These are phyloP conservation scores for Phalaenopsis aphrodite DNA, from an alignment of 106 monocot genomes.

Conservation along the genomic window DNA sequence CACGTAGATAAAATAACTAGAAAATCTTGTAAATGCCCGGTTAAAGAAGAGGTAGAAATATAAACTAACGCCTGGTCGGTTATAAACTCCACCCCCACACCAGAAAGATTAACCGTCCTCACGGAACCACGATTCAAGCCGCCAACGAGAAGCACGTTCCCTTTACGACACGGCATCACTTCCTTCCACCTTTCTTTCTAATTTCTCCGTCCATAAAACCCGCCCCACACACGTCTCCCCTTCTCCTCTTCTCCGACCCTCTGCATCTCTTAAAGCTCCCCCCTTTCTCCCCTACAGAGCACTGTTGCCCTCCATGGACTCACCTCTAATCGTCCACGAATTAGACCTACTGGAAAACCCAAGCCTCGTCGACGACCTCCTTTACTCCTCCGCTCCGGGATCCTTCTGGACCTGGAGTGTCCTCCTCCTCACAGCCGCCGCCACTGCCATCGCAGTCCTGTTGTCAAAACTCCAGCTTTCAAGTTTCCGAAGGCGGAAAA, in stretches of 20 bases:
- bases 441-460: constrained; percentile 18
- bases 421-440: constrained; percentile 16
- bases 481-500: constrained; percentile 7
- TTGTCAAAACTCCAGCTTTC: constrained; percentile 8
- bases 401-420: constrained; percentile 15
- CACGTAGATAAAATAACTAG: too few species aligned
- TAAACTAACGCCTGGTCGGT: too few species aligned
- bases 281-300: too few species aligned
- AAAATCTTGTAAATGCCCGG: too few species aligned
- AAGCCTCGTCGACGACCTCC: neutral
- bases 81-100: too few species aligned
- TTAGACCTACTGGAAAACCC: neutral
- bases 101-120: neutral
- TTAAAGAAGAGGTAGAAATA: too few species aligned
- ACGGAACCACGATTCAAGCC: neutral
- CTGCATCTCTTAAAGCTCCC: too few species aligned
- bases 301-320: neutral
- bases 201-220: neutral
- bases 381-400: neutral
- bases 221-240: neutral
- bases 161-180: neutral
- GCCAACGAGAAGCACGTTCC: neutral
- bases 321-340: neutral
- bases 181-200: neutral
- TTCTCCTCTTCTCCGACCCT: too few species aligned